Evolutionary conservation across 225 moss, liverwort and hornwort species (phyloP).

Genomic region (Marchantia polymorpha): DNA sequence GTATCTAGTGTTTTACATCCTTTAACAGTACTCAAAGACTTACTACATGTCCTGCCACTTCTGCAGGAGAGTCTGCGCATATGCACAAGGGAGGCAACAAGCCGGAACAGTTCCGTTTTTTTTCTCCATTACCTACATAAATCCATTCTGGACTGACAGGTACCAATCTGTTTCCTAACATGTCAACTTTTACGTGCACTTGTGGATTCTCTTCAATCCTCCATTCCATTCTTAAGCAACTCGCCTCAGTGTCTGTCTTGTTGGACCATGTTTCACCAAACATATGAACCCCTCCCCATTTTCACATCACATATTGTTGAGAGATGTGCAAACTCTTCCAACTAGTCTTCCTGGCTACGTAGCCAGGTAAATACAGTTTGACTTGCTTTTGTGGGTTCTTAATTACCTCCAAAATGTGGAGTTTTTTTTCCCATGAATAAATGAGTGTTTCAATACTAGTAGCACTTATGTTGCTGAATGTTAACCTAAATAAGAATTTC

Average conservation of each 20-base stretch:
- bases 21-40: not conserved
- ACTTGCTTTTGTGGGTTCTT: not conserved
- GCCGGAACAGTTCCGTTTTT: conserved; percentile 83
- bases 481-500: not conserved
- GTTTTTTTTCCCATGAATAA: not conserved
- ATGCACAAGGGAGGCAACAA: conserved; percentile 81
- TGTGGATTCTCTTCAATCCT: not conserved
- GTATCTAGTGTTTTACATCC: conserved; percentile 23
- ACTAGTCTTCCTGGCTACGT: conserved; percentile 87
- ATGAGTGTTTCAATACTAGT: not conserved
- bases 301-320: conserved; percentile 86
- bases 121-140: conserved; percentile 91
- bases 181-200: not conserved
- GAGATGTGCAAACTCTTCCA: conserved; percentile 88
- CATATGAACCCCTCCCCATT: conserved; percentile 92
- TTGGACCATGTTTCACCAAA: conserved; percentile 71
- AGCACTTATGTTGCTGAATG: not conserved
- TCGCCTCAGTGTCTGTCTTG: conserved; percentile 54
- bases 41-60: too few species aligned
- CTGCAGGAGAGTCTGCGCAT: conserved; percentile 73
- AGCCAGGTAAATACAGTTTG: conserved; percentile 45
- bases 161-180: not conserved
- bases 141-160: conserved; percentile 81
- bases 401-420: not conserved
- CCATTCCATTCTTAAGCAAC: not conserved